These are phyloP conservation scores for Yarrowia sp. DNA, from an alignment of 805 yeast genomes.

Conservation along the genomic window DNA sequence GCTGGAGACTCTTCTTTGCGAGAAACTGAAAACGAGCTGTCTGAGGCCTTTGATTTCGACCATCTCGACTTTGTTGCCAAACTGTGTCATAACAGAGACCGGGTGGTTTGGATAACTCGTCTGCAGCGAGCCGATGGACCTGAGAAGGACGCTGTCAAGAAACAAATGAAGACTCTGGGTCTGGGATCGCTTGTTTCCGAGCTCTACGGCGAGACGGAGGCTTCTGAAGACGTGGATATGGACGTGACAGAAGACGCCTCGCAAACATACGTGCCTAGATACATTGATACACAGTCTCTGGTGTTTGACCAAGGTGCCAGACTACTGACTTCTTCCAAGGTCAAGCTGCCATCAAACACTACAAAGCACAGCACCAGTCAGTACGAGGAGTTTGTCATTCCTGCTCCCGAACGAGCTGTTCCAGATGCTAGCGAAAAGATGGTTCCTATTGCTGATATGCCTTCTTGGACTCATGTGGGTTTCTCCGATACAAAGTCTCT, in stretches of 20 bases:
- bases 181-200: constrained; percentile 45
- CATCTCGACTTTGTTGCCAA: constrained; percentile 48
- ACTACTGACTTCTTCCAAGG: constrained; percentile 60
- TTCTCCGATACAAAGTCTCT: constrained; percentile 68
- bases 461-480: constrained; percentile 76
- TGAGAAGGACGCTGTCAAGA: constrained; percentile 40
- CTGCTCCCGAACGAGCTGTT: constrained; percentile 59
- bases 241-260: not conserved
- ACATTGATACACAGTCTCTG: constrained; percentile 61
- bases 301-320: constrained; percentile 72
- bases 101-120: constrained; percentile 53
- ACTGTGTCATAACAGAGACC: constrained; percentile 50
- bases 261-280: constrained; percentile 39
- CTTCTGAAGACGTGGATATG: constrained; percentile 33
- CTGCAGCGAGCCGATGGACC: constrained; percentile 41
- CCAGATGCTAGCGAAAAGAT: constrained; percentile 41
- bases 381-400: constrained; percentile 90
- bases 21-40: constrained; percentile 52
- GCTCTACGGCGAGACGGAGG: constrained; percentile 30
- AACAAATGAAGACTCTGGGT: constrained; percentile 47
- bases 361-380: constrained; percentile 65
- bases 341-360: constrained; percentile 79
- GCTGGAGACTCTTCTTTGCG: constrained; percentile 41
- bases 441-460: constrained; percentile 60
- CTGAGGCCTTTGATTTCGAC: constrained; percentile 52